These are phyloP conservation scores for Phytophthora gonapodyides DNA, from an alignment of 352 stramenopile genomes.

Conservation along the genomic window DNA sequence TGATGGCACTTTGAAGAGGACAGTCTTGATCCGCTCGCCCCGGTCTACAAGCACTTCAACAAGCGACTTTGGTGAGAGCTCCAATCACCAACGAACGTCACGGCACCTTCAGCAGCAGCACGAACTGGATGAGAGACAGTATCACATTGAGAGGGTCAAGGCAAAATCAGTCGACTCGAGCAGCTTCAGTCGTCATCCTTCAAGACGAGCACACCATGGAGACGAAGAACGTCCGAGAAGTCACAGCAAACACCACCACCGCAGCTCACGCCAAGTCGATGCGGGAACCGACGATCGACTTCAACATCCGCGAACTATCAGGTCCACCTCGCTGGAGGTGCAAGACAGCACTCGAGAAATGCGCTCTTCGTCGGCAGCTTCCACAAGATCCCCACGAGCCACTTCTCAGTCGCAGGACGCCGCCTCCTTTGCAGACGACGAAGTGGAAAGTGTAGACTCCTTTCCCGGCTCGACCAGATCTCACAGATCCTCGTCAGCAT, in stretches of 20 bases:
- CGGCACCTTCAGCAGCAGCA: constrained; percentile 17
- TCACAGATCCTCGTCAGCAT: constrained; percentile 37
- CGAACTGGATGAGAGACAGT: constrained; percentile 10
- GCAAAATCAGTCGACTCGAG: constrained; percentile 22
- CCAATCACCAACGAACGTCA: constrained; percentile 5
- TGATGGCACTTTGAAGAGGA: constrained; percentile 52
- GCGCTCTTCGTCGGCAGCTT: constrained; percentile 12
- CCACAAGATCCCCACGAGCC: constrained; percentile 12
- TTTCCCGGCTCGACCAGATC: constrained; percentile 35
- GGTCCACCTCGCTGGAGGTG: constrained; percentile 35
- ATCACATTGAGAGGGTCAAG: constrained; percentile 23
- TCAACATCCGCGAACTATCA: constrained; percentile 17
- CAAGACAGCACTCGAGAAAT: constrained; percentile 27
- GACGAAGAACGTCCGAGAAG: constrained; percentile 17
- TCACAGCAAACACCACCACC: constrained; percentile 17
- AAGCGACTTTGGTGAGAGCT: constrained; percentile 2
- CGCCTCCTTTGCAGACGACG: constrained; percentile 34
- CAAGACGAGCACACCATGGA: constrained; percentile 13
- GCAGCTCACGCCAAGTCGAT: constrained; percentile 15
- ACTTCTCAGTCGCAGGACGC: constrained; percentile 28
- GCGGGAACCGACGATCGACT: constrained; percentile 6
- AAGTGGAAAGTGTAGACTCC: constrained; percentile 25
- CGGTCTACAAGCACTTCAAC: constrained; percentile 17
- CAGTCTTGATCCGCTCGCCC: constrained; percentile 55
- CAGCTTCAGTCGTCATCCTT: constrained; percentile 10